Base-by-base conservation (phyloP, 2,329 filamentous ascomycete species). In the Blastomyces parvus region DNA sequence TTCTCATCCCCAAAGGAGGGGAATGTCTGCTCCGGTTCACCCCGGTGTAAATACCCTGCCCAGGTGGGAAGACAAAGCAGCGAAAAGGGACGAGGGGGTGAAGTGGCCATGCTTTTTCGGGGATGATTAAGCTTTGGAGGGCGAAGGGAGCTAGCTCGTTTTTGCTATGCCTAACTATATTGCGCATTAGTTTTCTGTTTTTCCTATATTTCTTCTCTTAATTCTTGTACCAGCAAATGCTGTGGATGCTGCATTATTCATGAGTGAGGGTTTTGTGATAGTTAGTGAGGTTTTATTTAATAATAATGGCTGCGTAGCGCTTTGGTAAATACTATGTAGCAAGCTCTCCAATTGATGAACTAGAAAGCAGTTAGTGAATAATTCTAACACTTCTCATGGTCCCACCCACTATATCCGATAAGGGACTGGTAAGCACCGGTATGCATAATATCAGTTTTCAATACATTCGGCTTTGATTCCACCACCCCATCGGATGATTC, bases 1-100 rank as follows among this genome's bases (percentile, higher is more conserved):
- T 64, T 46, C 19, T 64, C 19, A 59, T 67, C 55, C 65, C 66
- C 48, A 66, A 65, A 57, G 62, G 62, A 6, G 62, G n/a, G 5
- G 40, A 60, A 57, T 67, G 66, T 61, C 59, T 63, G 27, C 60
- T 67, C 33, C 52, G 33, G 36, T 62, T 67, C 50, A 62, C 48
- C 8, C 58, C 50, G 30, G 42, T 65, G 2, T 63, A 64, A 52
- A 40, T 56, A 56, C 1, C 19, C n/a, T n/a, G n/a, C n/a, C n/a
- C n/a, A n/a, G n/a, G 25, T 13, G 27, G 27, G 25, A 56, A 7
- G 33, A 40, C 13, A 4, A 38, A 22, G 17, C 36, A 19, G 52
- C 6, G 17, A 9, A 19, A 1, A 48, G 14, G 19, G n/a, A 2
- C 11, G 9, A 9, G 44, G 17, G 19, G 19, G 6, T 2, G 4